Base-by-base conservation (phyloP, 176 grass and related monocot species). In the Tillandsia leiboldiana region DNA sequence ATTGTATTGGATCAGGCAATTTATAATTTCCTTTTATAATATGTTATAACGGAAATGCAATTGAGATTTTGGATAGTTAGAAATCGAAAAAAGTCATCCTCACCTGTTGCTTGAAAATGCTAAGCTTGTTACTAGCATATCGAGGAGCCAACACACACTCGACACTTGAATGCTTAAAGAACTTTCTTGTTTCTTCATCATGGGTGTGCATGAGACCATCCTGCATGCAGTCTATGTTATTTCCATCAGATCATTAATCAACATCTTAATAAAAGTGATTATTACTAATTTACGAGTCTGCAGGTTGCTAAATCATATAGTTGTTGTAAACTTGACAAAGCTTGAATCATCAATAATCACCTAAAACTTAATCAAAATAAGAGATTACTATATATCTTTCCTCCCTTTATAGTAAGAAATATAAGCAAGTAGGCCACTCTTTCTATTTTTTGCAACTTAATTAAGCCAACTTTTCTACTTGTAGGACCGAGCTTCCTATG, bases 101-200 rank as follows among this genome's bases (percentile, higher is more conserved):
- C 61, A 96, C 93, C 80, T 96, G 89, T 72, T 96, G 93, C 84
- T 92, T 96, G 79, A 96, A 96, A 81, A 96, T 96, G 81, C 93
- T 96, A 48, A 96, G 89, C 77, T 96, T 96, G 65, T 74, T 96
- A 71, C 93, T 96, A 15, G 86, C 93, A 77, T 96, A 96, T 51
- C 93, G 86, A 20, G 93, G 93, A 81, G 84, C 73, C 77, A 96
- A 70, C 10, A 92, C 86, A 77, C 93, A 96, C 64, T 92, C 83
- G 12, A 96, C 93, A 69, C 81, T 85, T 50, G 93, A 92, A 83
- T 90, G 86, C 77, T 80, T 90, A 70, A 96, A 96, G 81, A 81
- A 96, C 69, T 90, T 96, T 20, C 83, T 74, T 70, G 93, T 87
- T 89, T 92, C 83, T 72, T 96, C 93, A 66, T 96, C 93, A 74